Conservation (phyloP, 2,329 filamentous ascomycete genomes). For the Beauveria scarabaeidicola region DNA sequence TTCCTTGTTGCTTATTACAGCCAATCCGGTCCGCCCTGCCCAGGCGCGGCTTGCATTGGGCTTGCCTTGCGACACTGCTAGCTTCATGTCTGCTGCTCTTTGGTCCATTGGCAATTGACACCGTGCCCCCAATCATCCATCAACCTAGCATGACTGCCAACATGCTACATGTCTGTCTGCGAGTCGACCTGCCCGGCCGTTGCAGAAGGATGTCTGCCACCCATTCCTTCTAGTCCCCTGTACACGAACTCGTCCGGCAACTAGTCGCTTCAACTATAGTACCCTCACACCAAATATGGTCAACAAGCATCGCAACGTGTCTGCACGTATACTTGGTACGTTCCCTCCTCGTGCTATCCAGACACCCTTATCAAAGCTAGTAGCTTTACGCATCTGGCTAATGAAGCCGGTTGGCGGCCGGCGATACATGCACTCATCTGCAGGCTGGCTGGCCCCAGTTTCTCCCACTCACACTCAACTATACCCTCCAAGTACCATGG, state of each 20-base stretch:
- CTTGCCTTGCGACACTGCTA: not conserved
- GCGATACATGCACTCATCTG: conserved; percentile 9
- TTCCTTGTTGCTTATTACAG: not conserved
- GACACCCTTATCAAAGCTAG: not conserved
- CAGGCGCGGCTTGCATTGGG: conserved; percentile 10
- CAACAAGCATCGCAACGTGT: not conserved
- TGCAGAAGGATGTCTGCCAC: not conserved
- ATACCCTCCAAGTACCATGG: conserved; percentile 8
- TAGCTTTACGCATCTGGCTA: conserved; percentile 8
- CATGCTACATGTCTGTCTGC: not conserved
- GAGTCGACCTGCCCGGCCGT: not conserved
- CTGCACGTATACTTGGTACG: not conserved
- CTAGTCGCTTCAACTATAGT: not conserved
- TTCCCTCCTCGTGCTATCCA: not conserved
- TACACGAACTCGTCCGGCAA: not conserved
- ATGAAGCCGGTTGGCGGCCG: conserved; percentile 8
- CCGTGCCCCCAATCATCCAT: not conserved
- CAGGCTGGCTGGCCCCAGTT: conserved; percentile 1
- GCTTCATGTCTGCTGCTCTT: not conserved
- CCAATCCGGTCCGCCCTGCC: not conserved
- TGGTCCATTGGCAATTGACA: conserved; percentile 1
- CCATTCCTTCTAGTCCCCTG: not conserved
- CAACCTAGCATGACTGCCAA: not conserved
- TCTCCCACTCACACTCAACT: conserved; percentile 3
- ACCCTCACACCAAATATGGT: not conserved